phyloP scores from a whole-genome alignment of 306 rosid genomes.

The Quercus robur region DNA sequence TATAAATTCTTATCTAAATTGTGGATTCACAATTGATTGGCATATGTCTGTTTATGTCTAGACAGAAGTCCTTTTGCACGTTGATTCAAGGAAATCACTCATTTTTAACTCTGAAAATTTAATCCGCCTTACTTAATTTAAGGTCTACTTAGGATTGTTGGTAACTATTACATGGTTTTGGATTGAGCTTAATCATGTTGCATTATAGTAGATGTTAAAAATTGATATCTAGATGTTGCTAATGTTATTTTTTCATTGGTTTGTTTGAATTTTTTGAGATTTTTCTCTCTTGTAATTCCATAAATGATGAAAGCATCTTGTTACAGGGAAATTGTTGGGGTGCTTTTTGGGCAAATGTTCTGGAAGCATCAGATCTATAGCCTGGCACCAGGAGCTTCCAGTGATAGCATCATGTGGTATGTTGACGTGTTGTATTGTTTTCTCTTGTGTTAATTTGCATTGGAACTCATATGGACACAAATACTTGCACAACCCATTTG shows the following conservation, averaged over 20 bases:
- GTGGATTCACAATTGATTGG: neutral
- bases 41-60: neutral
- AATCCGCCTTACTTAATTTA: too few species aligned
- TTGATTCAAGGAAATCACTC: neutral
- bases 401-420: conserved; percentile 89
- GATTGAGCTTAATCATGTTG: neutral
- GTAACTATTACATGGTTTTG: neutral
- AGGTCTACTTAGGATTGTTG: neutral
- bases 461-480: neutral
- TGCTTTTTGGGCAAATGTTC: conserved; percentile 87
- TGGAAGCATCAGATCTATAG: conserved; percentile 90
- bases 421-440: conserved; percentile 5
- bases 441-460: neutral
- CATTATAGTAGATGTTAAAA: neutral
- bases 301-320: neutral
- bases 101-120: too few species aligned
- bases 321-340: conserved; percentile 76
- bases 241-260: neutral
- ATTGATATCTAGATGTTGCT: neutral
- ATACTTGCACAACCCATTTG: neutral
- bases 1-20: neutral
- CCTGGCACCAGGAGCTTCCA: conserved; percentile 82
- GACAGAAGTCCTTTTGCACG: neutral
- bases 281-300: neutral
- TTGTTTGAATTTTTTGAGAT: neutral